phyloP scores from a whole-genome alignment of 2,329 filamentous ascomycete genomes.

The Scortechinia acanthostroma region DNA sequence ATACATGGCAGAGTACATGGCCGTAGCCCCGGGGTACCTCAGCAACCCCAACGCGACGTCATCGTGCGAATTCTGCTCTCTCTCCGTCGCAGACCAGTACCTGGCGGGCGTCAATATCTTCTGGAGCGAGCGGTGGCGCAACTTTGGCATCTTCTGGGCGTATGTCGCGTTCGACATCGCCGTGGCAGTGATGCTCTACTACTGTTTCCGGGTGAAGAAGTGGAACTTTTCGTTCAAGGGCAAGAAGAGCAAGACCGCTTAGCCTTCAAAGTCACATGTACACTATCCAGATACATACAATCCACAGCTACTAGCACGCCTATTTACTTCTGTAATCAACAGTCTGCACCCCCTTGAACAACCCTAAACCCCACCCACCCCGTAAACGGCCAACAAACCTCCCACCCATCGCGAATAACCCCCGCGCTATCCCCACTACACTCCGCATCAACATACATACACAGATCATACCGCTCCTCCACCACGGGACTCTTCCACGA shows the following conservation, averaged over 20 bases:
- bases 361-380: neutral
- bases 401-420: neutral
- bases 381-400: neutral
- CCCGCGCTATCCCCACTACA: neutral
- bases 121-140: conserved; percentile 54
- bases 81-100: conserved; percentile 54
- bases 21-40: conserved; percentile 43
- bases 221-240: conserved; percentile 12
- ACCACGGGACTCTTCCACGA: neutral
- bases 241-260: neutral
- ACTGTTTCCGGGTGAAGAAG: conserved; percentile 44
- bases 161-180: conserved; percentile 59
- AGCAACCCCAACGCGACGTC: conserved; percentile 46
- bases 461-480: neutral
- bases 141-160: conserved; percentile 65
- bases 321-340: too few species aligned
- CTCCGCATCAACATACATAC: neutral
- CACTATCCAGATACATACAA: too few species aligned
- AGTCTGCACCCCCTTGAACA: too few species aligned
- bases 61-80: conserved; percentile 62
- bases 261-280: too few species aligned
- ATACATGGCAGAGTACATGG: conserved; percentile 53
- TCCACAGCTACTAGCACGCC: too few species aligned
- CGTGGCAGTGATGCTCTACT: conserved; percentile 54
- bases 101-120: conserved; percentile 34